A percentile compares a stretch with the other conserved stretches of the same genome.
Evolutionary conservation across 306 rosid genomes (phyloP).

Genomic region (Senna tora): DNA sequence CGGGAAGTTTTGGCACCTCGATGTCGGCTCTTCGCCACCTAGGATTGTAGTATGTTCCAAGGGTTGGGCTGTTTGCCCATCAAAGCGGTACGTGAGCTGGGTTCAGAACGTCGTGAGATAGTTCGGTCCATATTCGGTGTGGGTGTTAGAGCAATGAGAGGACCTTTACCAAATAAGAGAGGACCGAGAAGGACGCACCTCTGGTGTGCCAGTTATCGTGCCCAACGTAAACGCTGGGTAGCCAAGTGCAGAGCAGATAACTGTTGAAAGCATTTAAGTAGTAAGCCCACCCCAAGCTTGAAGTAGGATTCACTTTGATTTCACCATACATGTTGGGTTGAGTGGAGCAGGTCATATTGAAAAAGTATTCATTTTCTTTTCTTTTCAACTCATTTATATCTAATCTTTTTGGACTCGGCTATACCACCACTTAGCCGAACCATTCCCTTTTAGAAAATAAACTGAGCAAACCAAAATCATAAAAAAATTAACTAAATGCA

Average conservation of each 20-base stretch:
- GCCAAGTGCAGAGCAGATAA: not conserved
- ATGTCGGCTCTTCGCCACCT: constrained; percentile 17
- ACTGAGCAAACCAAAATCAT: too few species aligned
- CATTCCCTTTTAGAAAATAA: too few species aligned
- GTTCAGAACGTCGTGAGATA: not conserved
- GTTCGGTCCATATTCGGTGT: not conserved
- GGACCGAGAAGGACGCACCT: not conserved
- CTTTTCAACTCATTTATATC: too few species aligned
- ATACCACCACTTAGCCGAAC: too few species aligned
- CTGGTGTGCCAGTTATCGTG: constrained; percentile 19
- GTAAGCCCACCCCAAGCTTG: not conserved
- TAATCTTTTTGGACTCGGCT: too few species aligned
- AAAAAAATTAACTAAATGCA: too few species aligned
- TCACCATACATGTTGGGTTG: too few species aligned
- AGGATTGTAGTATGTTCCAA: not conserved
- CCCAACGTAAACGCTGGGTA: not conserved
- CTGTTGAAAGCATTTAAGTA: not conserved
- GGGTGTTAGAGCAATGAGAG: constrained; percentile 3
- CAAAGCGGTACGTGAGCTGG: not conserved
- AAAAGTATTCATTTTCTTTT: too few species aligned
- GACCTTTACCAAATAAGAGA: not conserved
- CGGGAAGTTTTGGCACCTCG: constrained; percentile 4
- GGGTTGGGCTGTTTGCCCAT: too few species aligned
- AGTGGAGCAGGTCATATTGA: too few species aligned
- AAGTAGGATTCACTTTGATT: too few species aligned